A percentile compares a stretch with the other conserved stretches of the same genome.
phyloP scores from a whole-genome alignment of 2,329 filamentous ascomycete species.

The Fusarium humuli region DNA sequence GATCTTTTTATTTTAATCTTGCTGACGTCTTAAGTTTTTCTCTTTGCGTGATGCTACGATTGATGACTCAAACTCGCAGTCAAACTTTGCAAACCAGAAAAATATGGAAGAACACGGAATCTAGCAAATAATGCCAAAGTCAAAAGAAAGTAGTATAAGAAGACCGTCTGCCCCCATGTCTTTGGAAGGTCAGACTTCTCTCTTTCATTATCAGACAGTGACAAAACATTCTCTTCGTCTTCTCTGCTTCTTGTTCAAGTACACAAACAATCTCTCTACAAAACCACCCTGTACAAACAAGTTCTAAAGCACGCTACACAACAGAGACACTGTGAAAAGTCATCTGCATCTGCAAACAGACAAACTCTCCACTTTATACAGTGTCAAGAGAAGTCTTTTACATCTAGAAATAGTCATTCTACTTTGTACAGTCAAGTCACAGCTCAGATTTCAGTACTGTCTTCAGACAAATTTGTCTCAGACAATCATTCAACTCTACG shows the following conservation, averaged over 20 bases:
- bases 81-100: background rate
- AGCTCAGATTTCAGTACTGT: too few relatives aligned
- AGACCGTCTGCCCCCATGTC: background rate
- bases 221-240: background rate
- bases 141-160: background rate
- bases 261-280: background rate
- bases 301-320: background rate
- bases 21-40: fast-evolving
- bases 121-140: background rate
- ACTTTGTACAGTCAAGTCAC: background rate
- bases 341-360: background rate
- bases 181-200: background rate
- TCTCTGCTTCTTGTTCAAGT: background rate
- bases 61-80: background rate
- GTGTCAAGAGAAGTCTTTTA: background rate
- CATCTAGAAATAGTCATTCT: background rate
- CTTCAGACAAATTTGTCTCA: too few relatives aligned
- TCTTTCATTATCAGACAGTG: fast-evolving
- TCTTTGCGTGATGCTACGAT: fast-evolving
- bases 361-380: background rate
- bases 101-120: background rate
- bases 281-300: background rate
- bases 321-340: background rate
- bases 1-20: fast-evolving
- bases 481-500: background rate